A percentile compares a stretch with the other conserved stretches of the same genome.
These are phyloP conservation scores for Pseudocohnilembus persalinus DNA, from an alignment of 169 alveolate species.

Conservation along the genomic window DNA sequence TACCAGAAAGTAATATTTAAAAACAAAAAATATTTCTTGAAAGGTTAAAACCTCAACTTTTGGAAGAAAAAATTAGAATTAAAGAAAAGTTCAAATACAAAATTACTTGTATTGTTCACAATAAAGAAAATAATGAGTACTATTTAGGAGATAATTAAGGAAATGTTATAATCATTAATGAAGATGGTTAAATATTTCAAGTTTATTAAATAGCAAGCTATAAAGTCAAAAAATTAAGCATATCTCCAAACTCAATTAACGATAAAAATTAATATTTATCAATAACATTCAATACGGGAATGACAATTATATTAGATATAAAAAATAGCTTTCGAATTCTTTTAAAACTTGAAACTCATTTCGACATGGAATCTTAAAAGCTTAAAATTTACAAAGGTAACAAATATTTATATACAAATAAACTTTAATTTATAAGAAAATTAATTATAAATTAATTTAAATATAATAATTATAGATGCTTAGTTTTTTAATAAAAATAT, in stretches of 20 bases:
- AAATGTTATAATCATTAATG: too few species aligned
- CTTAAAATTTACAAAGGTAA: not conserved
- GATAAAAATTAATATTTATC: too few species aligned
- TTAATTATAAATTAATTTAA: too few species aligned
- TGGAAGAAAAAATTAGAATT: not conserved
- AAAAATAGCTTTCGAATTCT: too few species aligned
- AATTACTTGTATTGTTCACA: not conserved
- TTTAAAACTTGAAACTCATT: not conserved
- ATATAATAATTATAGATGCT: not conserved
- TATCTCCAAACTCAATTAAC: not conserved
- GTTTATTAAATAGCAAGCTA: not conserved
- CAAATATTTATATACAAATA: too few species aligned
- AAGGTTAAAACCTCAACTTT: not conserved
- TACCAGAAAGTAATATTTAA: not conserved
- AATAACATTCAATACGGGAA: not conserved
- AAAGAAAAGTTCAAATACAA: not conserved
- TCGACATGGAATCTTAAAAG: not conserved
- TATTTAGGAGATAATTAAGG: not conserved
- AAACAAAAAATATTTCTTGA: not conserved
- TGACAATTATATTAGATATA: not conserved
- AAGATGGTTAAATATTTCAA: not conserved
- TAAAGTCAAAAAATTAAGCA: not conserved
- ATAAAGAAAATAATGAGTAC: too few species aligned
- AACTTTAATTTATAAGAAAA: not conserved
- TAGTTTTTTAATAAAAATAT: too few species aligned